Base-by-base conservation (phyloP, 345 rosid genomes). In the Arabidopsis suecica region DNA sequence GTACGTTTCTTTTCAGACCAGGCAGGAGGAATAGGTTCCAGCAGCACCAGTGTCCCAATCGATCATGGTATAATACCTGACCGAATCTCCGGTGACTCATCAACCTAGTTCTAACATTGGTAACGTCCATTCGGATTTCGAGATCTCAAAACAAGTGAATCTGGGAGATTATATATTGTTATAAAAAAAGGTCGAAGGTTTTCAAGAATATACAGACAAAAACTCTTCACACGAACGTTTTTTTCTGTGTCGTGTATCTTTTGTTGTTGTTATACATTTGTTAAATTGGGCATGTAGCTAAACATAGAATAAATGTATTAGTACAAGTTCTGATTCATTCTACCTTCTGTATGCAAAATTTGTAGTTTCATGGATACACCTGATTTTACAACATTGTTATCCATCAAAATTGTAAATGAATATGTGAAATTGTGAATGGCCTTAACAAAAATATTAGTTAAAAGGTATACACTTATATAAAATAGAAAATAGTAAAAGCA, bases 1-100 rank as follows among this genome's bases (percentile, higher is more conserved):
- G 97, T 96, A 65, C 97, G 96, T 48, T 96, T 93, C 86, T 68
- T 86, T 78, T 85, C 85, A 25, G 82, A 79, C 32, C 71, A 56
- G 41, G 13, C 72, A 50, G 74, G 60, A 76, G 71, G 54, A 7
- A 7, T 76, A 59, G 77, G 77, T 65, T 41, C 73, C 61, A 78
- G 69, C 77, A 78, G 73, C 59, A 77, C 49, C 72, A 77, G 16
- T 49, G 28, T 64, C 67, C 72, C 76, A 55, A 20, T 77, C 55
- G 72, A 77, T 37, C 71, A 76, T 7, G 63, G 63, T 41, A 61
- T 59, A 34, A 12, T 41, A 13, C 58, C 58, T 13, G 56, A 54
- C 36, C 58, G 45, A 51, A 62, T 11, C 55, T 62, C 63, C 16
- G 57, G 59, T 55, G 80, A 69, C 71, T 30, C 66, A 45, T 64